These are phyloP conservation scores for Helotiales sp. DNA, from an alignment of 2,329 filamentous ascomycete species.

Conservation along the genomic window DNA sequence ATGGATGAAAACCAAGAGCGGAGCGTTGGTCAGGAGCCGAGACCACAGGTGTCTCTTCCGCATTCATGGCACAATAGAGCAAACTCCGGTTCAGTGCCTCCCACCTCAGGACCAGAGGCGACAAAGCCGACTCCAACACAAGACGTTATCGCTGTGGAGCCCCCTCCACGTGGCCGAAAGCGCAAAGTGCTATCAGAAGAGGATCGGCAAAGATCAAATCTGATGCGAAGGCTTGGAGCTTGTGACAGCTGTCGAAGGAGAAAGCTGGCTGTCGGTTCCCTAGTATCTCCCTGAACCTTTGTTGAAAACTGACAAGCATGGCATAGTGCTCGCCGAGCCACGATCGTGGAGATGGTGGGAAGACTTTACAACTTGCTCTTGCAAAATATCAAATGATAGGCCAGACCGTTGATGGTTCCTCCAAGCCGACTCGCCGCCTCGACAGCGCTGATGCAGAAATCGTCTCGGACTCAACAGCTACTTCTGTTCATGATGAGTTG, in stretches of 20 bases:
- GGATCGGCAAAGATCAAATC: not conserved
- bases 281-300: not conserved
- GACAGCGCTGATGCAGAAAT: not conserved
- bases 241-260: not conserved
- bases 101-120: not conserved
- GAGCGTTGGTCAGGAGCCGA: not conserved
- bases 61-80: not conserved
- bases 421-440: not conserved
- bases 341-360: not conserved
- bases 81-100: not conserved
- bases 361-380: not conserved
- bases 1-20: too few relatives aligned
- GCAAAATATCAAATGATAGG: not conserved
- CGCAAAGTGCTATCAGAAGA: not conserved
- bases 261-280: not conserved
- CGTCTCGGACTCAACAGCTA: not conserved
- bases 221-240: not conserved
- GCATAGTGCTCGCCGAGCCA: not conserved
- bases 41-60: not conserved
- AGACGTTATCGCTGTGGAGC: not conserved
- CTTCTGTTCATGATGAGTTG: not conserved
- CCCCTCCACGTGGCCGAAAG: not conserved
- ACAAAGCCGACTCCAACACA: not conserved
- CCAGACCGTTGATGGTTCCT: not conserved
- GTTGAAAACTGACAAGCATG: not conserved